A percentile compares a stretch with the other conserved stretches of the same genome.
Evolutionary conservation across 1,284 basidiomycete species (phyloP).

Genomic region (Ustilago crameri): DNA sequence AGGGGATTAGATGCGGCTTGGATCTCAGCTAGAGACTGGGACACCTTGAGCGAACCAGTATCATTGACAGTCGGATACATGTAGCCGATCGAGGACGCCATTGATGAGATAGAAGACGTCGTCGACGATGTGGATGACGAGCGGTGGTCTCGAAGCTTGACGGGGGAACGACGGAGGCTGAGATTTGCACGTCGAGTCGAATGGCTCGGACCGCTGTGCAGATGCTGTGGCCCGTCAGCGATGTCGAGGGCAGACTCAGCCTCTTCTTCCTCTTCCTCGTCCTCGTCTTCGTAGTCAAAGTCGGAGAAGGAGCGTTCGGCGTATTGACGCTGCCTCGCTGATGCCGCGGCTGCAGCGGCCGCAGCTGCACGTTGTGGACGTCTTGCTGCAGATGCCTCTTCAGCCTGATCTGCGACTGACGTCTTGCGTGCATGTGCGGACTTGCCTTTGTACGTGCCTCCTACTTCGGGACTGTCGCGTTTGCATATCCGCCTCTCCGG

Average conservation of each 20-base stretch:
- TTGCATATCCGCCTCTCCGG: constrained; percentile 10
- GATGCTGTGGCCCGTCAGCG: constrained; percentile 1
- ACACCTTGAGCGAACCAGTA: constrained; percentile 36
- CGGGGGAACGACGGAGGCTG: constrained; percentile 6
- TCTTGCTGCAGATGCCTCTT: constrained; percentile 1
- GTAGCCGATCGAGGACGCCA: constrained; percentile 36
- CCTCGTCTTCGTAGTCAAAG: constrained; percentile 32
- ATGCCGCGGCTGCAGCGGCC: constrained; percentile 23
- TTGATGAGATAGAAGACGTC: constrained; percentile 8
- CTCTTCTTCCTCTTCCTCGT: constrained; percentile 14
- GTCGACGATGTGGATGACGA: constrained; percentile 21
- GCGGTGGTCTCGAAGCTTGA: constrained; percentile 17
- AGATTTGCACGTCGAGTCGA: constrained; percentile 8
- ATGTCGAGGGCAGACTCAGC: constrained; percentile 24
- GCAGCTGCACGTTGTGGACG: constrained; percentile 34
- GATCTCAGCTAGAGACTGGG: constrained; percentile 32
- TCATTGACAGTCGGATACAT: constrained; percentile 31
- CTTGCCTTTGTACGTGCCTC: constrained; percentile 23
- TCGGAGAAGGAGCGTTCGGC: constrained; percentile 36
- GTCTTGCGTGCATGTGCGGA: not conserved
- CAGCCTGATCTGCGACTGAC: not conserved
- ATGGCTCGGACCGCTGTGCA: not conserved
- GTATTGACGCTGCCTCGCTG: constrained; percentile 20
- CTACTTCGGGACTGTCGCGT: constrained; percentile 19
- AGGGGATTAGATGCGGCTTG: constrained; percentile 15